phyloP scores from a whole-genome alignment of 169 alveolate genomes.

The Babesia microti region DNA sequence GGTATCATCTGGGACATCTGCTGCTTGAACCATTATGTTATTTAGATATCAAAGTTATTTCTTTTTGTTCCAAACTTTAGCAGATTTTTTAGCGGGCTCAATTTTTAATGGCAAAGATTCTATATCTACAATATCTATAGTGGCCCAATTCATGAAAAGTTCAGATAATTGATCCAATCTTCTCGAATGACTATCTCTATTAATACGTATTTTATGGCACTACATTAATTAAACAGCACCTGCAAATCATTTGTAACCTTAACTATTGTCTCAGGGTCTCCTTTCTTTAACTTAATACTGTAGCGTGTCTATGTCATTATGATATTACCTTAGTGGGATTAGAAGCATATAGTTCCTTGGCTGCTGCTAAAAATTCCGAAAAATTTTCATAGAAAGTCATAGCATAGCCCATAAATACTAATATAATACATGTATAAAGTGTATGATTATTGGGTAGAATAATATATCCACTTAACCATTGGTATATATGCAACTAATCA shows the following conservation, averaged over 20 bases:
- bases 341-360: slow-evolving; percentile 15
- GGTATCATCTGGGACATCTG: no score
- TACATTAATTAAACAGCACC: slow-evolving; percentile 6
- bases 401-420: slow-evolving; percentile 1
- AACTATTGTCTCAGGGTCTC: slow-evolving; percentile 10
- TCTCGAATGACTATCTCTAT: slow-evolving; percentile 5
- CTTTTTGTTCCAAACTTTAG: no score
- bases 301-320: slow-evolving; percentile 18
- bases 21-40: no score
- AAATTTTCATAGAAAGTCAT: slow-evolving; percentile 46
- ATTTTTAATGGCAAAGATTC: slow-evolving; percentile 31
- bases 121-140: slow-evolving; percentile 12
- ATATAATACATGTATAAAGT: not conserved
- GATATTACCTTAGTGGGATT: slow-evolving; percentile 33
- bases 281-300: slow-evolving; percentile 27
- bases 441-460: no score
- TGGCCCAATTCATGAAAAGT: slow-evolving; percentile 30
- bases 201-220: slow-evolving; percentile 36
- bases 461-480: no score
- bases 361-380: slow-evolving; percentile 36
- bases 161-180: slow-evolving; percentile 21
- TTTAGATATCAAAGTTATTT: no score
- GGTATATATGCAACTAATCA: no score
- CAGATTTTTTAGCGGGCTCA: no score
- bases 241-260: slow-evolving; percentile 40